Conservation (phyloP, 1,139 yeast species). For the Meyerozyma smithsonii region DNA sequence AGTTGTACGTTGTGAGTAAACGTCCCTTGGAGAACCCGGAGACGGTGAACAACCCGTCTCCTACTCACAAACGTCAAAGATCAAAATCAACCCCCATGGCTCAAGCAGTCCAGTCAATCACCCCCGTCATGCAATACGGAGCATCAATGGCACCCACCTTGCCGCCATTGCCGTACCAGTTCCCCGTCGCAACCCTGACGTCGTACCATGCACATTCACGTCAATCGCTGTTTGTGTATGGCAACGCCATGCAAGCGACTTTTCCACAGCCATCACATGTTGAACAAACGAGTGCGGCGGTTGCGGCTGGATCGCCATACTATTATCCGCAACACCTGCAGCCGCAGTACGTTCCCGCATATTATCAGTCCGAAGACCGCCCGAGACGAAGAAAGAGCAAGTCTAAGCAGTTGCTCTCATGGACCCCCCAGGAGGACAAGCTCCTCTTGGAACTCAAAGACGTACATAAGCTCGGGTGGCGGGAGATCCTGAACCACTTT, state of each 20-base stretch:
- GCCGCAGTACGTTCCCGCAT: conserved; percentile 3
- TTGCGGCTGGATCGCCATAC: conserved; percentile 6
- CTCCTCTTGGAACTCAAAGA: conserved; percentile 35
- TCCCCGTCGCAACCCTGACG: neutral
- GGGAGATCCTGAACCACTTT: conserved; percentile 40
- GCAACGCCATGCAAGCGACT: conserved; percentile 1
- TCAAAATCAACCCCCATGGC: neutral
- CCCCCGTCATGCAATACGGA: neutral
- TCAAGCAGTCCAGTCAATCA: neutral
- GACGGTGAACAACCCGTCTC: conserved; percentile 2
- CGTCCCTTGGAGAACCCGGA: neutral
- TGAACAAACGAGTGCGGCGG: conserved; percentile 1
- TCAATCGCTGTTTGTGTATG: conserved; percentile 4
- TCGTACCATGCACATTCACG: neutral
- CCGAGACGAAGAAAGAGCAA: conserved; percentile 8
- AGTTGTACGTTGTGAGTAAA: conserved; percentile 2
- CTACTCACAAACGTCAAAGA: conserved; percentile 1
- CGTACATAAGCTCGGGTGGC: conserved; percentile 42
- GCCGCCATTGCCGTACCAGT: conserved; percentile 5
- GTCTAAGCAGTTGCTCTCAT: conserved; percentile 33
- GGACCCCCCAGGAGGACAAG: conserved; percentile 39
- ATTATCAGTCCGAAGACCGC: conserved; percentile 4
- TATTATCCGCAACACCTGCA: conserved; percentile 7
- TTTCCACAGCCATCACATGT: conserved; percentile 1
- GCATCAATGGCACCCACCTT: neutral